A percentile compares a stretch with the other conserved stretches of the same genome.
Evolutionary conservation across 192 early-diverging fungal species (phyloP).

Genomic region (Funneliformis geosporum): DNA sequence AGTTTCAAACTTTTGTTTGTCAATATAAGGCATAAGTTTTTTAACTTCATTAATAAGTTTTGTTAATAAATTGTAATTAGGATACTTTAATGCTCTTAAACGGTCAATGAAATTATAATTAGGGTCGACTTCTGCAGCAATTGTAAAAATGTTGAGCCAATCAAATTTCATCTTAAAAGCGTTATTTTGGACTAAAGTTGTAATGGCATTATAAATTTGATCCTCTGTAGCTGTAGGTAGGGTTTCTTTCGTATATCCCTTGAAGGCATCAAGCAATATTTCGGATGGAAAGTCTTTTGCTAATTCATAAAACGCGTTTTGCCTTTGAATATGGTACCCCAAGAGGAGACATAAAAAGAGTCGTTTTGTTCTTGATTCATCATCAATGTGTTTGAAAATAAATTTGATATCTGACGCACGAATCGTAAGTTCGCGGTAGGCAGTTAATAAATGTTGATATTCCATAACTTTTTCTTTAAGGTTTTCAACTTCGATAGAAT

Average conservation of each 20-base stretch:
- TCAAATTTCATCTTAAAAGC: no score
- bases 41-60: no score
- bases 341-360: not conserved
- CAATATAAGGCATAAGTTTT: no score
- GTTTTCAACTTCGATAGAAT: not conserved
- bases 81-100: no score
- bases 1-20: no score
- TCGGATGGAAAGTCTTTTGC: not conserved
- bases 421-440: not conserved
- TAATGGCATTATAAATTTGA: no score
- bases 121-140: no score
- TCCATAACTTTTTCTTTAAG: slow-evolving; percentile 1
- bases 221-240: not conserved
- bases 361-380: not conserved
- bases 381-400: not conserved
- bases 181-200: no score
- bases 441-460: not conserved
- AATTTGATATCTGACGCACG: not conserved
- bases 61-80: no score
- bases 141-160: no score
- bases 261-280: not conserved
- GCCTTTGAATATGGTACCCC: not conserved
- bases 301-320: not conserved
- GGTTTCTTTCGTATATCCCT: not conserved
- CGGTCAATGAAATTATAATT: no score